Evolutionary conservation across 1,284 basidiomycete genomes (phyloP).

Genomic region (Leccinum pseudoinsigne): DNA sequence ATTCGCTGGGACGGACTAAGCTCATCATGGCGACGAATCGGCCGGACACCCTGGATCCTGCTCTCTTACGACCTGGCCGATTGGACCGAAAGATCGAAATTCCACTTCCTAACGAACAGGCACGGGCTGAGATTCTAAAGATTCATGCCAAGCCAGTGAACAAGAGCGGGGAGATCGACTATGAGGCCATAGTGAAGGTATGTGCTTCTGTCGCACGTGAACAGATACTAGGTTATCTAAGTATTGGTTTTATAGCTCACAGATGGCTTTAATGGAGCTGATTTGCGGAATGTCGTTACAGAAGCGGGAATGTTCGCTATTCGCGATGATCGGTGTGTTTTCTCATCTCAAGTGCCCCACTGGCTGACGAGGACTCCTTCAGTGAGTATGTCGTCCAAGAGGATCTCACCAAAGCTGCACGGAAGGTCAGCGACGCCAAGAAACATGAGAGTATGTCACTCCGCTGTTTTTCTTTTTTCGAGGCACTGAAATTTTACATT

Average conservation of each 20-base stretch:
- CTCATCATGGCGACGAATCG: conserved; percentile 99
- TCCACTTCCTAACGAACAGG: conserved; percentile 97
- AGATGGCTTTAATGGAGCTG: conserved; percentile 94
- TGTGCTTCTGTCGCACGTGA: neutral
- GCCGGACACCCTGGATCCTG: conserved; percentile 97
- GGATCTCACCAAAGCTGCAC: conserved; percentile 96
- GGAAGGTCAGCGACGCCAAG: conserved; percentile 95
- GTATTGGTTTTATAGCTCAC: conserved; percentile 55
- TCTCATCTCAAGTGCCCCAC: neutral
- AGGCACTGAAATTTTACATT: conserved; percentile 2
- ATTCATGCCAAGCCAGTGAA: conserved; percentile 96
- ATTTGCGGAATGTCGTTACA: conserved; percentile 95
- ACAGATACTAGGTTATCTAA: conserved; percentile 1
- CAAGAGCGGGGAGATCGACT: conserved; percentile 94
- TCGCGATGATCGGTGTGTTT: conserved; percentile 80
- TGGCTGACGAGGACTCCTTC: conserved; percentile 6
- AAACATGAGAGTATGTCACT: conserved; percentile 84
- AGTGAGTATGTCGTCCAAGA: conserved; percentile 93
- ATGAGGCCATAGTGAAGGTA: conserved; percentile 96
- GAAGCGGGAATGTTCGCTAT: conserved; percentile 99
- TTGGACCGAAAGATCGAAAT: conserved; percentile 99
- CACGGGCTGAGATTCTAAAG: conserved; percentile 93
- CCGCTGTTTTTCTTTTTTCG: neutral
- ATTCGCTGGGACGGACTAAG: conserved; percentile 94
- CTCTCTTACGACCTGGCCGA: conserved; percentile 93